Base-by-base conservation (phyloP, 2,329 filamentous ascomycete species). In the Stachybotrys chlorohalonatus region DNA sequence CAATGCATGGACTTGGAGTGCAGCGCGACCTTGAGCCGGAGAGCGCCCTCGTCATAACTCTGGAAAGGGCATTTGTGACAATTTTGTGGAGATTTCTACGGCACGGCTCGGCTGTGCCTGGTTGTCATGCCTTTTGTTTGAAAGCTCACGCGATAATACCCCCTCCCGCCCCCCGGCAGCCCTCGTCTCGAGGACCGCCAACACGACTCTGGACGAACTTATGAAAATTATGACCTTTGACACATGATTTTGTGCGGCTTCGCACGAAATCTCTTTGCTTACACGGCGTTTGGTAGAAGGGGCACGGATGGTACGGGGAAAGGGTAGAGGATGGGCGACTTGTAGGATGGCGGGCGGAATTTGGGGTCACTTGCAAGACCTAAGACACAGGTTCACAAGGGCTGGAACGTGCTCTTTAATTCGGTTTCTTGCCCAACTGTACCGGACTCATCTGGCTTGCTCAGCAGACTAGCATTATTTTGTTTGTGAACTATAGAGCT, bases 141-240 rank as follows among this genome's bases (percentile, higher is more conserved):
- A 42, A 42, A 13, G 36, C 36, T 58, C 42, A 66, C 69, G 57
- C 62, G 65, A 54, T 68, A 58, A 67, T 45, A n/a, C 39, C 39
- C 39, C n/a, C 39, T 2, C 39, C n/a, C 39, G 39, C 39, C 39
- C 39, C 39, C 5, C 17, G 11, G 17, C 8, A 8, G 15, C 46
- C 46, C 46, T 47, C 15, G 17, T 13, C 15, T 8, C 15, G 46
- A 24, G 46, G 17, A 8, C 46, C n/a, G 17, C 15, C 46, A 16
- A 47, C 32, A 45, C 36, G 50, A 52, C 45, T 45, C 50, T 52
- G n/a, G 16, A 52, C 50, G 50, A 51, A 24, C 36, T 52, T 52
- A 52, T 52, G 50, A 52, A 32, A 17, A 39, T 45, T 16, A 52
- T 32, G 50, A 52, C 46, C 17, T 47, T 24, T 47, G 46, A 47